Percentiles rank a stretch among this genome's conserved stretches.
These are phyloP conservation scores for Xylariaceae sp. DNA, from an alignment of 2,329 filamentous ascomycete genomes.

Conservation along the genomic window DNA sequence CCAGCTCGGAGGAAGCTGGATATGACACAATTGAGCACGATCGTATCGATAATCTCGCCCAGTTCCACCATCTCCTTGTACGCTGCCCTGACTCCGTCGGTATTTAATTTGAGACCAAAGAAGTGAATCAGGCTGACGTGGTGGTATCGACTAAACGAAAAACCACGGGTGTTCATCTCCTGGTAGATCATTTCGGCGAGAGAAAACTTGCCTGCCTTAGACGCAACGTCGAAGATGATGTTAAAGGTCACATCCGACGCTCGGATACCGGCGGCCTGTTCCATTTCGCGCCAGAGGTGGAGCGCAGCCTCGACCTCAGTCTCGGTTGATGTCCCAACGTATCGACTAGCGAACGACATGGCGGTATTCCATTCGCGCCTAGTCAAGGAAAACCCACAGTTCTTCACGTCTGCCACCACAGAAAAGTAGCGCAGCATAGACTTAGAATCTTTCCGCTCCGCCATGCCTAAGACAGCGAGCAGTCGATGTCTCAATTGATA, in stretches of 20 bases:
- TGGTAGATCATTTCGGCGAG: conserved; percentile 83
- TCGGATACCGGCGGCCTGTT: conserved; percentile 65
- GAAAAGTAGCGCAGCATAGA: conserved; percentile 83
- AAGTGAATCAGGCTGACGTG: conserved; percentile 83
- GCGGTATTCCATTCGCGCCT: conserved; percentile 80
- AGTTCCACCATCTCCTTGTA: conserved; percentile 83
- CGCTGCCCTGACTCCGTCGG: conserved; percentile 71
- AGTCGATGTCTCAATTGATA: conserved; percentile 60
- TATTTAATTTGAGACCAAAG: conserved; percentile 74
- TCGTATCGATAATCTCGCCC: conserved; percentile 85
- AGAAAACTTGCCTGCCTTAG: conserved; percentile 80
- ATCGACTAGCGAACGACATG: conserved; percentile 76
- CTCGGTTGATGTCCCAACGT: conserved; percentile 60
- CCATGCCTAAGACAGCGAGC: conserved; percentile 68
- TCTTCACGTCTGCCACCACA: conserved; percentile 80
- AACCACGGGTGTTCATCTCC: conserved; percentile 74
- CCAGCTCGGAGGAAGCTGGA: conserved; percentile 74
- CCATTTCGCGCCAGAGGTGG: conserved; percentile 87
- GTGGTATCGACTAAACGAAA: conserved; percentile 76
- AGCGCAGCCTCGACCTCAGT: conserved; percentile 70
- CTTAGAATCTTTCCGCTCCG: conserved; percentile 56
- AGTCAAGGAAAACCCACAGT: conserved; percentile 69
- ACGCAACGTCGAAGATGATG: conserved; percentile 85
- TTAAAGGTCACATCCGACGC: conserved; percentile 86
- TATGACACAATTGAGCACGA: conserved; percentile 85